Base-by-base conservation (phyloP, 352 stramenopile species). In the Pythium vanterpoolii region DNA sequence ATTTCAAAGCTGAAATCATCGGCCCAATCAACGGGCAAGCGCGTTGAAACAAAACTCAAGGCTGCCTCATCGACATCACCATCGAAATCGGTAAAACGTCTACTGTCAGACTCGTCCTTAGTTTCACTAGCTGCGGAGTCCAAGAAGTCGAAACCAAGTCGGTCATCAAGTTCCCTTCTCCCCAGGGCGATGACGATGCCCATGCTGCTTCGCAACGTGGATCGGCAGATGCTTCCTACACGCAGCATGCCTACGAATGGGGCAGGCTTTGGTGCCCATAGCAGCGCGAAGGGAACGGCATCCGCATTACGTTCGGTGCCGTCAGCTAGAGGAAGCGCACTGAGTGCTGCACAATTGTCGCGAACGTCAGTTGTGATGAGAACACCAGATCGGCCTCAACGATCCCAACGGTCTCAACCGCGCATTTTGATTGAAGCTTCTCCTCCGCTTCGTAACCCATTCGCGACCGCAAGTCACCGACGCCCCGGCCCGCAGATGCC, bases 391-490 rank as follows among this genome's bases (percentile, higher is more conserved):
- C 77, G 83, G 39, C 83, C 86, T 10, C 84, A 87, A 24, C 68
- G 82, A n/a, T 64, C 71, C 5, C 61, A 70, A 48, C 69, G 59
- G 27, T 68, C 71, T 38, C 66, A 71, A 9, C 69, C 67, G 9
- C 71, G 79, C 2, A 73, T 95, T 9, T 62, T 91, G 21, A 74
- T 95, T 3, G 82, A 81, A 58, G 84, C 86, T 10, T 95, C 86
- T 8, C 86, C 86, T 19, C 86, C 86, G 43, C 71, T 95, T 5
- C 77, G 77, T 9, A 82, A 74, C 40, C 73, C 66, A 34, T 74
- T 70, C 14, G 73, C 54, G 11, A 61, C 58, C 1, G 63, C 46
- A 21, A 53, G 69, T 5, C 49, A 57, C n/a, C 62, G 71, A 23
- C 52, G 50, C 55, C 60, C 46, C 6, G 57, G 62, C 2, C 42